Evolutionary conservation across 2,329 filamentous ascomycete species (phyloP).

Genomic region (Epichloe sp.): DNA sequence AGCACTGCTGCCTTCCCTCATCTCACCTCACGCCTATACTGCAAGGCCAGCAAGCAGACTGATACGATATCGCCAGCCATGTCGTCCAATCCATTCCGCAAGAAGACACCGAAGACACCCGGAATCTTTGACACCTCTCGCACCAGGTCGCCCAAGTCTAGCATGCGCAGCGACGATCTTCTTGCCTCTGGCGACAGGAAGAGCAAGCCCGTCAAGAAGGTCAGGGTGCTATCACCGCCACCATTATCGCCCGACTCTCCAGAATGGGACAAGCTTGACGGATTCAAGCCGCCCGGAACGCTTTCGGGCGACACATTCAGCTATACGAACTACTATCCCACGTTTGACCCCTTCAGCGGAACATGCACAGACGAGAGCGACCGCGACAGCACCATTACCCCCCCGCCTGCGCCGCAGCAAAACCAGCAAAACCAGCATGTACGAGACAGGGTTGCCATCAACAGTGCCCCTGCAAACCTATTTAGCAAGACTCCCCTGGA

Average conservation of each 20-base stretch:
- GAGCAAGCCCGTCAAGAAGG: slow-evolving; percentile 49
- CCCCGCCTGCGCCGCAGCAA: slow-evolving; percentile 4
- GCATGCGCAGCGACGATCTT: slow-evolving; percentile 7
- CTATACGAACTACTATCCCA: slow-evolving; percentile 7
- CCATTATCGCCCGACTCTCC: slow-evolving; percentile 44
- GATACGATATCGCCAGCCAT: neutral
- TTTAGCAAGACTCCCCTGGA: slow-evolving; percentile 44
- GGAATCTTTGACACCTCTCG: slow-evolving; percentile 9
- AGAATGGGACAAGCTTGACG: slow-evolving; percentile 18
- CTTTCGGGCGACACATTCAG: slow-evolving; percentile 10
- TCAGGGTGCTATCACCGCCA: slow-evolving; percentile 52
- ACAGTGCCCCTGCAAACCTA: slow-evolving; percentile 22
- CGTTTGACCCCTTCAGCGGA: slow-evolving; percentile 20
- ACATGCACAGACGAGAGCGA: slow-evolving; percentile 16
- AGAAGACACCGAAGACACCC: slow-evolving; percentile 9
- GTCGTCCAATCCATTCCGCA: slow-evolving; percentile 15
- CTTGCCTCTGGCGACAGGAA: slow-evolving; percentile 13
- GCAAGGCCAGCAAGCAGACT: neutral
- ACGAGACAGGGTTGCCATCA: neutral
- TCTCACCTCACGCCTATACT: neutral
- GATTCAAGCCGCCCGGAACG: slow-evolving; percentile 17
- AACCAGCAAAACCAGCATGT: neutral
- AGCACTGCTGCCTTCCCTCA: neutral
- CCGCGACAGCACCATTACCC: slow-evolving; percentile 6
- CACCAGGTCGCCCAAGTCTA: slow-evolving; percentile 10